Evolutionary conservation across 306 rosid species (phyloP).

Genomic region (Mimosa pudica): DNA sequence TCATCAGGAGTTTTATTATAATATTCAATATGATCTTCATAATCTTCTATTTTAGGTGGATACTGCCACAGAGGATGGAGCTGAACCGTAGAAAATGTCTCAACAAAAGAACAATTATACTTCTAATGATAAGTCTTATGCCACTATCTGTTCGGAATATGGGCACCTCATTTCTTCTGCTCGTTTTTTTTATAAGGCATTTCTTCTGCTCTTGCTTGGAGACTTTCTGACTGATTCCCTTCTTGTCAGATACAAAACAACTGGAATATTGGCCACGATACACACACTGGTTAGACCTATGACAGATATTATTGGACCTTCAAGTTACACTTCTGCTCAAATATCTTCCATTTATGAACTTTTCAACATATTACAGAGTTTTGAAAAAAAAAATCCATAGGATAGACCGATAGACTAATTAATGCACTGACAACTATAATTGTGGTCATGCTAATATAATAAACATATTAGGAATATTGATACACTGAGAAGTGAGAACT

Average conservation of each 20-base stretch:
- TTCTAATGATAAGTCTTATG: background rate
- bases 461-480: background rate
- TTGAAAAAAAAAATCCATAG: background rate
- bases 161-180: conserved; percentile 86
- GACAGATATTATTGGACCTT: background rate
- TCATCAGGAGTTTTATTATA: background rate
- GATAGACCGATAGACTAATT: background rate
- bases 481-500: background rate
- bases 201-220: conserved; percentile 86
- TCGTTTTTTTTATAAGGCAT: too few relatives aligned
- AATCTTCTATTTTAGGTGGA: background rate
- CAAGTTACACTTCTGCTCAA: background rate
- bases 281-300: conserved; percentile 60
- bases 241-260: conserved; percentile 84
- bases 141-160: background rate
- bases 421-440: background rate
- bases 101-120: background rate
- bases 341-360: conserved; percentile 17
- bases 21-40: background rate
- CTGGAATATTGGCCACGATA: conserved; percentile 67
- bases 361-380: background rate
- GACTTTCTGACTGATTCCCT: conserved; percentile 93
- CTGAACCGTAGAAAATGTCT: background rate
- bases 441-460: background rate
- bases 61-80: background rate